A percentile compares a stretch with the other conserved stretches of the same genome.
Evolutionary conservation across 169 alveolate genomes (phyloP).

Genomic region (Plasmodium vivax): DNA sequence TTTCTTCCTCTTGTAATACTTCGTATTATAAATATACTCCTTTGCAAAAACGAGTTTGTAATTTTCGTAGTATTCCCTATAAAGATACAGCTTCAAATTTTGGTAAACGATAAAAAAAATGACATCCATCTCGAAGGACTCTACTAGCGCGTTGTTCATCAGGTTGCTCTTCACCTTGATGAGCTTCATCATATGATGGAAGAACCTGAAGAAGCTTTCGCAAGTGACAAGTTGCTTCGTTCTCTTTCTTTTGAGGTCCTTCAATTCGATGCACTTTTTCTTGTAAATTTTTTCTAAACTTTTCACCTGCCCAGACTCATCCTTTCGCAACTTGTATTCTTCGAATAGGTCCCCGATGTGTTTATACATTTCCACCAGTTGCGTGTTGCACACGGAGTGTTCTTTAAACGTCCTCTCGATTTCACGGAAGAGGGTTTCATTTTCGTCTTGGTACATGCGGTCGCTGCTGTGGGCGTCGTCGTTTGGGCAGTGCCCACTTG

Average conservation of each 20-base stretch:
- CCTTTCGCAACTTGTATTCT: conserved; percentile 12
- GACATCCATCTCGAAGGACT: conserved; percentile 16
- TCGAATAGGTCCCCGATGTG: conserved; percentile 12
- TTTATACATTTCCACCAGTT: conserved; percentile 51
- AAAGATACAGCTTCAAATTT: conserved; percentile 50
- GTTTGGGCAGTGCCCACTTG: not conserved
- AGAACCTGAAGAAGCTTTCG: not conserved
- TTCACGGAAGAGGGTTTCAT: conserved; percentile 21
- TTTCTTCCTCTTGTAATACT: conserved; percentile 36
- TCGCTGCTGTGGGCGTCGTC: not conserved
- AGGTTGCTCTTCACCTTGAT: conserved; percentile 3
- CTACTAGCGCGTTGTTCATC: conserved; percentile 22
- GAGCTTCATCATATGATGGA: conserved; percentile 20
- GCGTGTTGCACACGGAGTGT: conserved; percentile 43
- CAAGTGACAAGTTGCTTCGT: conserved; percentile 38
- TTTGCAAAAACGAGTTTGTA: conserved; percentile 29
- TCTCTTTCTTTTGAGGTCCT: not conserved
- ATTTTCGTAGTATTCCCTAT: conserved; percentile 54
- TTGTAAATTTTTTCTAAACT: not conserved
- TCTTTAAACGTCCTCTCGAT: conserved; percentile 18
- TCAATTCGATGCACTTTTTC: not conserved
- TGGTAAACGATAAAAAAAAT: conserved; percentile 32
- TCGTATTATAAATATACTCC: conserved; percentile 47
- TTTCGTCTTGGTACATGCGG: not conserved
- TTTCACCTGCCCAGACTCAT: not conserved